These are phyloP conservation scores for Chlorella sp. DNA, from an alignment of 139 green algal species.

Conservation along the genomic window DNA sequence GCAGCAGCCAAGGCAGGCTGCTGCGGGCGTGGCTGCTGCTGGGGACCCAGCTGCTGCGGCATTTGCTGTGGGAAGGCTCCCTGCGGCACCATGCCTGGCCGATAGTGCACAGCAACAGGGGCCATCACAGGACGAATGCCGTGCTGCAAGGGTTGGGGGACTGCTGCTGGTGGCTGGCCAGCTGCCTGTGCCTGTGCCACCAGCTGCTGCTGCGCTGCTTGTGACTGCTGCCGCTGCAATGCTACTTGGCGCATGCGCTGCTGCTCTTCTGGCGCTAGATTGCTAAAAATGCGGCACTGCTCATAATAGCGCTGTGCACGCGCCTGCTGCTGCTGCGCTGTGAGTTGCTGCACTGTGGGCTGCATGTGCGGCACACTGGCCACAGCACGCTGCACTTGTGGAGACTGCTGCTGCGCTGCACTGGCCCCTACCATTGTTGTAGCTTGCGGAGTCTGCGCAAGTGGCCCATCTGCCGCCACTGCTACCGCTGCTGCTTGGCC, in stretches of 20 bases:
- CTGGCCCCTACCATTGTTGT: background rate
- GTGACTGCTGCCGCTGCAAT: too few species aligned
- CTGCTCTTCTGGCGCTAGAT: too few species aligned
- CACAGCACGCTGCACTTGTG: background rate
- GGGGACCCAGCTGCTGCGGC: background rate
- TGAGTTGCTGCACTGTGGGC: background rate
- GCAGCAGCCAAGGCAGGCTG: too few species aligned
- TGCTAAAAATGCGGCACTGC: too few species aligned
- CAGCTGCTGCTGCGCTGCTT: too few species aligned
- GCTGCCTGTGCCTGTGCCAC: too few species aligned
- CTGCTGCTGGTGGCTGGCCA: too few species aligned
- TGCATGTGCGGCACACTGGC: background rate
- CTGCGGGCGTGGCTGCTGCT: background rate
- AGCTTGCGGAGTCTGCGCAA: background rate
- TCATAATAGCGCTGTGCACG: background rate
- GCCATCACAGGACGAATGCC: too few species aligned
- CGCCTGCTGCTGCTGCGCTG: slow-evolving; percentile 6
- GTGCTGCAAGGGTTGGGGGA: too few species aligned
- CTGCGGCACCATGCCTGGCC: too few species aligned
- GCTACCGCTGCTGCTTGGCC: background rate
- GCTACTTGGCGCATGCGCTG: too few species aligned
- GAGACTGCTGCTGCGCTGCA: background rate
- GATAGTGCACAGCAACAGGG: too few species aligned
- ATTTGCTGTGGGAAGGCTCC: background rate
- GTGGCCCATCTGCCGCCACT: background rate